Evolutionary conservation across 1,284 basidiomycete species (phyloP).

Genomic region (Lentinula novae-zelandiae): DNA sequence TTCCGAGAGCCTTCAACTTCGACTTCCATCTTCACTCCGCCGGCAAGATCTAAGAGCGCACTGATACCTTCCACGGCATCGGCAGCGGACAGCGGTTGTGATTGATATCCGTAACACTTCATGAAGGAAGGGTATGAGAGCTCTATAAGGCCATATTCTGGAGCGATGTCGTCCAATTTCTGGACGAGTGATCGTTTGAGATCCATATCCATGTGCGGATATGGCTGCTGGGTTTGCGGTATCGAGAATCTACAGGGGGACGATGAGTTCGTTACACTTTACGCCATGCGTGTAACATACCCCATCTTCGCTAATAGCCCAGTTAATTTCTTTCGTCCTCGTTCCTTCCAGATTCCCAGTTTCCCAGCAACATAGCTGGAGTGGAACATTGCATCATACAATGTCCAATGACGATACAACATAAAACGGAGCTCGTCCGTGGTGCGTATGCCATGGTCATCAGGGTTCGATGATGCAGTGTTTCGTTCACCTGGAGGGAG

Average conservation of each 20-base stretch:
- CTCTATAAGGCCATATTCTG: conserved; percentile 96
- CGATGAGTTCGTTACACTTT: conserved; percentile 1
- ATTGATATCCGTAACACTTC: conserved; percentile 86
- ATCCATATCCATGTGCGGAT: conserved; percentile 95
- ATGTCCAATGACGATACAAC: conserved; percentile 95
- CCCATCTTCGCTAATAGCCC: conserved; percentile 99
- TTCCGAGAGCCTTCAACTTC: conserved; percentile 81
- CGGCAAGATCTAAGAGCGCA: conserved; percentile 88
- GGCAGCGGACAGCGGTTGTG: conserved; percentile 84
- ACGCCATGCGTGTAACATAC: conserved; percentile 41
- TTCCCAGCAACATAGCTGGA: conserved; percentile 95
- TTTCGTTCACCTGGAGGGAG: conserved; percentile 37
- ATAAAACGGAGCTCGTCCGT: conserved; percentile 91
- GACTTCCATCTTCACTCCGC: conserved; percentile 86
- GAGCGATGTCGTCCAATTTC: conserved; percentile 88
- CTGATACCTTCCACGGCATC: conserved; percentile 91
- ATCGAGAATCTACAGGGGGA: conserved; percentile 73
- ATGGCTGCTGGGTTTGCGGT: conserved; percentile 89
- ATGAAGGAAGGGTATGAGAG: conserved; percentile 92
- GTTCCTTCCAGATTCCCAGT: conserved; percentile 95
- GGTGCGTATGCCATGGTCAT: conserved; percentile 77
- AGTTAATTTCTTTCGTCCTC: conserved; percentile 83
- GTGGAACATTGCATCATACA: conserved; percentile 98
- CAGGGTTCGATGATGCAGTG: conserved; percentile 58
- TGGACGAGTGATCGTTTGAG: conserved; percentile 80